Base-by-base conservation (phyloP, 192 early-diverging fungal species). In the Radiomyces spectabilis region DNA sequence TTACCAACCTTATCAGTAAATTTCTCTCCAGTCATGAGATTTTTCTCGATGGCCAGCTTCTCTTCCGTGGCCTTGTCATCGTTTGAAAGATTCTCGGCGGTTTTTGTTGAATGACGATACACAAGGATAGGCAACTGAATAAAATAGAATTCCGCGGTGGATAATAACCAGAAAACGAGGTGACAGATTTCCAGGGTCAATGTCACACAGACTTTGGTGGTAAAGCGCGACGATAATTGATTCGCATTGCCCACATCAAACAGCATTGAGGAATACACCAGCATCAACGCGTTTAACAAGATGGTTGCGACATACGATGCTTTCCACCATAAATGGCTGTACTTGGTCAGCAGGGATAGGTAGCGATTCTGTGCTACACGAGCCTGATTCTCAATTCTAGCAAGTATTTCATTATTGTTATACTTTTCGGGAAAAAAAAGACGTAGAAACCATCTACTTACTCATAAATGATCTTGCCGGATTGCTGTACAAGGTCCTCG, bases 131-230 rank as follows among this genome's bases (percentile, higher is more conserved):
- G 57, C 1, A 59, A 24, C 18, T 59, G 57, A 24, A 59, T 59
- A 59, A 59, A 59, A 31, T 59, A 59, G 12, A 59, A 59, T 48
- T 59, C 57, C 1, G 48, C 47, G n/a, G 48, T 59, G 1, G 57
- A 59, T 0, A 59, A 27, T 18, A 27, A 22, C 57, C 57, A 59
- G 4, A 59, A 24, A 2, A 51, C 6, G 1, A 59, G 19, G 43
- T 59, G 57, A 10, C 38, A 16, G 0, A 51, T 2, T 0, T 51
- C 21, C 2, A 39, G 39, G 2, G 26, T 19, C 5, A 37, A 40
- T 1, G 26, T 18, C 24, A 48, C 46, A 21, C 25, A 48, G 27
- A 29, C 30, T 15, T 29, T 22, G 8, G 46, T 25, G 46, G 15
- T 21, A 48, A 21, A 48, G 8, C 25, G 5, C 6, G 5, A 35